These are phyloP conservation scores for Acacia concinna DNA, from an alignment of 331 rosid species.

Conservation along the genomic window DNA sequence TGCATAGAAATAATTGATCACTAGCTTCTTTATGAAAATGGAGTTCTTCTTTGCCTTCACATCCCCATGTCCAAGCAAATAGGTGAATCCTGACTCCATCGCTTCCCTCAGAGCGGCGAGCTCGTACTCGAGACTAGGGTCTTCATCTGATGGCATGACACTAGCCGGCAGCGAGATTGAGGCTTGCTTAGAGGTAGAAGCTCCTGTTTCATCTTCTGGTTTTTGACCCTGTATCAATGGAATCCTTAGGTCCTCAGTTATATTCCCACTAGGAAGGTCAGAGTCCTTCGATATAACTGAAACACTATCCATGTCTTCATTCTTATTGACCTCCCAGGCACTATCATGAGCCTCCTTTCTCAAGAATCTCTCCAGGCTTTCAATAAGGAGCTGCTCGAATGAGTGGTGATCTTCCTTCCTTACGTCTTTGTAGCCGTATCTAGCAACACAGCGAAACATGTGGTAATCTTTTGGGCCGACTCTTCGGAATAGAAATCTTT, in stretches of 20 bases:
- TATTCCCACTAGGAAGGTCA: conserved; percentile 38
- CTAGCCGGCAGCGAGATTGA: conserved; percentile 53
- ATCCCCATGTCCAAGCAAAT: conserved; percentile 80
- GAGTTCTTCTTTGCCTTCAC: conserved; percentile 93
- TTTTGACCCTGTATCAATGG: conserved; percentile 62
- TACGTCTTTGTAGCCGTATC: conserved; percentile 89
- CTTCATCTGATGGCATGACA: conserved; percentile 62
- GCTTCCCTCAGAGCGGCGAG: conserved; percentile 90
- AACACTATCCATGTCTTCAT: conserved; percentile 44
- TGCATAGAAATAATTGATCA: conserved; percentile 81
- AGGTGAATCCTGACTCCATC: conserved; percentile 86
- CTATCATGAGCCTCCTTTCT: conserved; percentile 88
- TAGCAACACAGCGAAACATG: conserved; percentile 87
- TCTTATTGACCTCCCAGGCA: conserved; percentile 56
- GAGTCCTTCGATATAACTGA: conserved; percentile 50
- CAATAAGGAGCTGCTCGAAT: conserved; percentile 88
- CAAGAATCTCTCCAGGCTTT: conserved; percentile 86
- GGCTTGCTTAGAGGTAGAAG: conserved; percentile 46
- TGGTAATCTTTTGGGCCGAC: conserved; percentile 93
- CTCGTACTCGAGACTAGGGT: conserved; percentile 85
- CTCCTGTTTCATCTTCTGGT: conserved; percentile 34
- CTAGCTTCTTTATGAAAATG: conserved; percentile 74
- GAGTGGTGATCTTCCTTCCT: conserved; percentile 93
- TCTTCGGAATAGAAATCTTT: conserved; percentile 88
- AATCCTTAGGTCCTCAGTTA: conserved; percentile 57